These are phyloP conservation scores for Pezizomycotina sp. DNA, from an alignment of 2,329 filamentous ascomycete genomes.

Conservation along the genomic window DNA sequence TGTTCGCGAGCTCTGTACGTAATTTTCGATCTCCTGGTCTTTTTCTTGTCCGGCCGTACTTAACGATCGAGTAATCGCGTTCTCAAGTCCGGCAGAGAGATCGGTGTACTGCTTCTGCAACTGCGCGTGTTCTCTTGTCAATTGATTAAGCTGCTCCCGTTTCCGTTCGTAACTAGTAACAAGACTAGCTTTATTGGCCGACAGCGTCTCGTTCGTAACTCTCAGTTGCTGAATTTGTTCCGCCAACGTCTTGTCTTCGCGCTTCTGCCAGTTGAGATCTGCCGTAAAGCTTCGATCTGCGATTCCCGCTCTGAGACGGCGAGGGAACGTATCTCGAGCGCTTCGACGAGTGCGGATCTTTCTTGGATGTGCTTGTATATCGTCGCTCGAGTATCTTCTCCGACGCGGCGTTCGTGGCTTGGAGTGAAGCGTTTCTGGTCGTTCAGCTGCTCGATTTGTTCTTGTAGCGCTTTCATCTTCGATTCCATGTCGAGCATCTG, in stretches of 20 bases:
- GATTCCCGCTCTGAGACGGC: constrained; percentile 66
- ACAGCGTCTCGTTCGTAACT: constrained; percentile 60
- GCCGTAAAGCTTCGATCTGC: constrained; percentile 71
- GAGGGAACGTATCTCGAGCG: constrained; percentile 47
- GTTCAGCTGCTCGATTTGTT: constrained; percentile 67
- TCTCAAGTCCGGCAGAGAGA: constrained; percentile 46
- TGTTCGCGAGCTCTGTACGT: constrained; percentile 65
- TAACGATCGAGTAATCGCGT: constrained; percentile 44
- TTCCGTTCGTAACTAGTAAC: constrained; percentile 46
- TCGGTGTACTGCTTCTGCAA: constrained; percentile 47
- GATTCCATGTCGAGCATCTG: constrained; percentile 80
- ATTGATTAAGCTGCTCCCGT: constrained; percentile 39
- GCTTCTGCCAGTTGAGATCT: constrained; percentile 61
- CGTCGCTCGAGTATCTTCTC: constrained; percentile 49
- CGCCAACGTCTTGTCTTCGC: constrained; percentile 57
- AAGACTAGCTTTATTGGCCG: constrained; percentile 50
- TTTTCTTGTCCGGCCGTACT: constrained; percentile 56
- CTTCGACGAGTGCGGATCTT: constrained; percentile 34
- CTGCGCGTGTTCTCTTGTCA: constrained; percentile 52
- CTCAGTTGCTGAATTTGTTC: constrained; percentile 69
- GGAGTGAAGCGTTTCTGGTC: no score
- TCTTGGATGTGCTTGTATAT: constrained; percentile 40
- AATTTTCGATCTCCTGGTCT: constrained; percentile 62
- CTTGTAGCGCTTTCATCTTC: constrained; percentile 23
- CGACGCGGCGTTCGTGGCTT: constrained; percentile 60